Evolutionary conservation across 768 basidiomycete genomes (phyloP).

Genomic region (Heimioporus sp.): DNA sequence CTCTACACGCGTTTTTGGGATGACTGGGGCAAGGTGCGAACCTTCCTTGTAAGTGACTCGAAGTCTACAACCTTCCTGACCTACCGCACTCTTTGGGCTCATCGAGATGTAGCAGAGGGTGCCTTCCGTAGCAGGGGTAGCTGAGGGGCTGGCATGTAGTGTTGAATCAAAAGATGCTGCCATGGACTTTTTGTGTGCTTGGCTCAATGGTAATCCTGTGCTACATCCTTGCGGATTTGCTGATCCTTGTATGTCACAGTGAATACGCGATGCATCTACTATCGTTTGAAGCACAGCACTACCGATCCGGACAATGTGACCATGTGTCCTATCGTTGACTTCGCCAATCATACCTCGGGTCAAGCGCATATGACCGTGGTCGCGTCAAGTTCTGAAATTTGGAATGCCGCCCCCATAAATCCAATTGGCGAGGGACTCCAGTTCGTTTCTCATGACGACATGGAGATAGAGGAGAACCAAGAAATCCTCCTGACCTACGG

Average conservation of each 20-base stretch:
- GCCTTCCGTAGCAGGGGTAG: not conserved
- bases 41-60: conserved; percentile 49
- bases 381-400: conserved; percentile 34
- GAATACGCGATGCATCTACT: conserved; percentile 89
- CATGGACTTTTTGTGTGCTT: conserved; percentile 77
- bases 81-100: not conserved
- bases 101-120: conserved; percentile 5
- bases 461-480: conserved; percentile 44
- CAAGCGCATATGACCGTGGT: conserved; percentile 45
- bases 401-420: conserved; percentile 35
- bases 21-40: conserved; percentile 56
- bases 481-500: conserved; percentile 84
- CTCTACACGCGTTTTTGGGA: conserved; percentile 48
- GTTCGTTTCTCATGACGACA: conserved; percentile 47
- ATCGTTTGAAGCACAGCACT: conserved; percentile 48
- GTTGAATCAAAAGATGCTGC: conserved; percentile 7
- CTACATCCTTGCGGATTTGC: conserved; percentile 3
- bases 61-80: not conserved
- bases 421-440: conserved; percentile 46
- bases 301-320: conserved; percentile 76
- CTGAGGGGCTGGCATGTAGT: not conserved
- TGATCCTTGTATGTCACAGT: conserved; percentile 43
- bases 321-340: conserved; percentile 86
- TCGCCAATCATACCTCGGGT: conserved; percentile 72
- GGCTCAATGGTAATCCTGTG: conserved; percentile 73